These are phyloP conservation scores for Cytospora schulzeri DNA, from an alignment of 2,329 filamentous ascomycete genomes.

Conservation along the genomic window DNA sequence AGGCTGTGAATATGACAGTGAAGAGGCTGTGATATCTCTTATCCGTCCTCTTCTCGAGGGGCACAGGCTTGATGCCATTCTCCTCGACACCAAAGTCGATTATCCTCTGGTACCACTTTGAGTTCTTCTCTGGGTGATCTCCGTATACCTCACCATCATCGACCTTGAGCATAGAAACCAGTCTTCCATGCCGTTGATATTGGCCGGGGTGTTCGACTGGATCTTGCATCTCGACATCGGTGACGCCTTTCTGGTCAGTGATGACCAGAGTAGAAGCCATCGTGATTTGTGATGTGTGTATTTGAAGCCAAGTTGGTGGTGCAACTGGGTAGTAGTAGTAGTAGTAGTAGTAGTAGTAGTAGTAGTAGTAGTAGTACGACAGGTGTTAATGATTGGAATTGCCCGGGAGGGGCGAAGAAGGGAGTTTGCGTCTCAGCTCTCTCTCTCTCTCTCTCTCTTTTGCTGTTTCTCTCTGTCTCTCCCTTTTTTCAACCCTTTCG, in stretches of 20 bases:
- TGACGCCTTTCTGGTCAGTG: background rate
- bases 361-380: background rate
- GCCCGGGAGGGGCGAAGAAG: background rate
- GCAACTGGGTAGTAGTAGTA: too few relatives aligned
- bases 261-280: conserved; percentile 3
- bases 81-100: conserved; percentile 52
- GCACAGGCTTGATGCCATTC: conserved; percentile 59
- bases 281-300: too few relatives aligned
- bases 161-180: conserved; percentile 33
- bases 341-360: too few relatives aligned
- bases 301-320: too few relatives aligned
- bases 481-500: too few relatives aligned
- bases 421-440: background rate
- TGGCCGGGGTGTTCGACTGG: conserved; percentile 7
- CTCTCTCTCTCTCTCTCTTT: background rate
- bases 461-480: background rate
- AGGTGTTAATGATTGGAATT: background rate
- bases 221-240: conserved; percentile 31
- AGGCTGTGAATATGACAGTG: conserved; percentile 61
- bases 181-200: conserved; percentile 27
- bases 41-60: conserved; percentile 54
- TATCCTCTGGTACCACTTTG: conserved; percentile 46
- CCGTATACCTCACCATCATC: conserved; percentile 40
- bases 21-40: conserved; percentile 59
- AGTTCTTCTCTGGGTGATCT: conserved; percentile 34